These are phyloP conservation scores for Tolypocladium paradoxum DNA, from an alignment of 2,329 filamentous ascomycete genomes.

Conservation along the genomic window DNA sequence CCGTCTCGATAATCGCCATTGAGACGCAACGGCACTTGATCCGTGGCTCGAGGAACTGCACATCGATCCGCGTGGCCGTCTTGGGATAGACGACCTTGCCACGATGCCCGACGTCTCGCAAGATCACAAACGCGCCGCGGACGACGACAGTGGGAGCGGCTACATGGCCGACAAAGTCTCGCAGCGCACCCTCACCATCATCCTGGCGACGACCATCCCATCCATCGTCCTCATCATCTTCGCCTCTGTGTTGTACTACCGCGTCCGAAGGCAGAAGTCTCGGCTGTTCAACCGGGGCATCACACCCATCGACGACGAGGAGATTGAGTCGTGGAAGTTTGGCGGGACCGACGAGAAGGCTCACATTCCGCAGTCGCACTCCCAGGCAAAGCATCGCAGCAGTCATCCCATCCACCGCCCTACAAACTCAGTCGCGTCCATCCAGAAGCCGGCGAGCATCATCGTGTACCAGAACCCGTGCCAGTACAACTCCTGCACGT, in stretches of 20 bases:
- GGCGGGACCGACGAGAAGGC: conserved; percentile 21
- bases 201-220: conserved; percentile 40
- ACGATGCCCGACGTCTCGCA: neutral
- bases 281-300: conserved; percentile 43
- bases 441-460: conserved; percentile 38
- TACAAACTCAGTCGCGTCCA: conserved; percentile 19
- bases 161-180: conserved; percentile 1
- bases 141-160: neutral
- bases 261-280: conserved; percentile 26
- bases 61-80: neutral
- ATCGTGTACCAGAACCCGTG: conserved; percentile 38
- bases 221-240: conserved; percentile 25
- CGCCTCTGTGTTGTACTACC: conserved; percentile 25
- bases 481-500: conserved; percentile 8
- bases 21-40: neutral
- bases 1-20: neutral
- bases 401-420: conserved; percentile 13
- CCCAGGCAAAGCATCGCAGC: conserved; percentile 1
- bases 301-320: conserved; percentile 53
- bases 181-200: conserved; percentile 35
- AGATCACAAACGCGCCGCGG: neutral
- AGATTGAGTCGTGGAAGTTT: conserved; percentile 54
- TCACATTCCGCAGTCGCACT: neutral
- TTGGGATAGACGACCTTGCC: neutral
- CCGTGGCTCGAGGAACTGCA: neutral